Base-by-base conservation (phyloP, 2,329 filamentous ascomycete genomes). In the Diaporthe citri region DNA sequence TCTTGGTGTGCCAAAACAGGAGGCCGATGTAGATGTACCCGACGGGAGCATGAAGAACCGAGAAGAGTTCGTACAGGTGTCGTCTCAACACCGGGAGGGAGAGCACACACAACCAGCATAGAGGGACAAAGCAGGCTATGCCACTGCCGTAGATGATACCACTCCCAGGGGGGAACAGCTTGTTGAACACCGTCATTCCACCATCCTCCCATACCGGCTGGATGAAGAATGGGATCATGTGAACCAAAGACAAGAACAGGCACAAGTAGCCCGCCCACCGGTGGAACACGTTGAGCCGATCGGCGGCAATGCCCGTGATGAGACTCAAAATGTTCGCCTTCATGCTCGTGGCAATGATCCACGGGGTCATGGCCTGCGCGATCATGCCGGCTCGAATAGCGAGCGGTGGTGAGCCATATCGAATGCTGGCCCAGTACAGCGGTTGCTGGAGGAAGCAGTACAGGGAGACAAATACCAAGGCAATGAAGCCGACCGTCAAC, bases 1-100 rank as follows among this genome's bases (percentile, higher is more conserved):
- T 98, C 84, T 96, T 94, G 80, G 94, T 97, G 83, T 98, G 96
- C 96, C 96, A 98, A 85, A 98, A 97, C 39, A 98, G 88, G 82
- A 97, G 90, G 1, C 89, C 96, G 9, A 98, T 86, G 80, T 97
- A 97, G 20, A 94, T 86, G 52, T 96, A 90, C 0, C 95, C 93
- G 13, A 95, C 93, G 0, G 96, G 95, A 0, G 96, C 90, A 81
- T 98, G 96, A 4, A 97, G 86, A 41, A 93, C 83, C 25, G 96
- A 91, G 80, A 98, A 98, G 1, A 95, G 83, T 82, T 98, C 96
- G 83, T 98, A 98, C 78, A 94, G 93, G 77, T 91, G 87, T 76
- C 93, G 88, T 77, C 96, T 90, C 28, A 98, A 86, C 69, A 94
- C 88, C 1, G 95, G 94, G 3, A 98, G 87, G 1, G 96, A 98